These are phyloP conservation scores for Celoporthe dispersa DNA, from an alignment of 2,329 filamentous ascomycete genomes.

Conservation along the genomic window DNA sequence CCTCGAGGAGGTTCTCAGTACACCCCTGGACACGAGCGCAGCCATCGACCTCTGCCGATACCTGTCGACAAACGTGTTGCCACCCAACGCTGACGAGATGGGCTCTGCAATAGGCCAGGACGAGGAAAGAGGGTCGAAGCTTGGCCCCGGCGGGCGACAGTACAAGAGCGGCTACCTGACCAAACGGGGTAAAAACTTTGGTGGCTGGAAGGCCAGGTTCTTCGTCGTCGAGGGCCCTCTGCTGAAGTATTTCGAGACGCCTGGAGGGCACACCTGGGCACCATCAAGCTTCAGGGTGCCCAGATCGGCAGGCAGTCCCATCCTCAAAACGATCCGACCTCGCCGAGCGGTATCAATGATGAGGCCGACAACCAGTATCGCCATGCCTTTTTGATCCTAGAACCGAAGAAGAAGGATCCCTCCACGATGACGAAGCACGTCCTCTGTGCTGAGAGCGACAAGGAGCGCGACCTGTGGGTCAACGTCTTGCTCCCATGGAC, in stretches of 20 bases:
- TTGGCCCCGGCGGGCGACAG: conserved; percentile 67
- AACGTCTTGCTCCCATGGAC: conserved; percentile 88
- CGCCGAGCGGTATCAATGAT: conserved; percentile 67
- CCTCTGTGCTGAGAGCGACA: conserved; percentile 91
- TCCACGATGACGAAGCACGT: conserved; percentile 88
- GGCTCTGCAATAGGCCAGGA: conserved; percentile 36
- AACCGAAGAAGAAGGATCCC: conserved; percentile 96
- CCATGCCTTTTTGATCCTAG: conserved; percentile 91
- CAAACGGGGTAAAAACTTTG: conserved; percentile 97
- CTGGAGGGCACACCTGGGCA: conserved; percentile 86
- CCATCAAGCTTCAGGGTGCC: conserved; percentile 87
- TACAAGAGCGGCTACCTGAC: conserved; percentile 90
- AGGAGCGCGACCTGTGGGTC: conserved; percentile 92
- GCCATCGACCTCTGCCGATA: conserved; percentile 87
- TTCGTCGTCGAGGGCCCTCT: conserved; percentile 64
- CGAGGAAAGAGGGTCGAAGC: conserved; percentile 40
- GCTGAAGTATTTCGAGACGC: conserved; percentile 88
- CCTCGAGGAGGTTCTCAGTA: conserved; percentile 83
- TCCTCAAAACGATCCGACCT: conserved; percentile 58
- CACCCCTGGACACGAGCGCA: conserved; percentile 75
- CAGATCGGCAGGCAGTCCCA: conserved; percentile 93
- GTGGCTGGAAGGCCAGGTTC: conserved; percentile 89
- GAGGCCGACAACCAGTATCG: conserved; percentile 93
- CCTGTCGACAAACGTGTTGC: conserved; percentile 70
- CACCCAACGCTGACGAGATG: conserved; percentile 64